Percentiles rank a stretch among this genome's conserved stretches.
phyloP scores from a whole-genome alignment of 164 flowering plant genomes.

The Aristolochia fimbriata region DNA sequence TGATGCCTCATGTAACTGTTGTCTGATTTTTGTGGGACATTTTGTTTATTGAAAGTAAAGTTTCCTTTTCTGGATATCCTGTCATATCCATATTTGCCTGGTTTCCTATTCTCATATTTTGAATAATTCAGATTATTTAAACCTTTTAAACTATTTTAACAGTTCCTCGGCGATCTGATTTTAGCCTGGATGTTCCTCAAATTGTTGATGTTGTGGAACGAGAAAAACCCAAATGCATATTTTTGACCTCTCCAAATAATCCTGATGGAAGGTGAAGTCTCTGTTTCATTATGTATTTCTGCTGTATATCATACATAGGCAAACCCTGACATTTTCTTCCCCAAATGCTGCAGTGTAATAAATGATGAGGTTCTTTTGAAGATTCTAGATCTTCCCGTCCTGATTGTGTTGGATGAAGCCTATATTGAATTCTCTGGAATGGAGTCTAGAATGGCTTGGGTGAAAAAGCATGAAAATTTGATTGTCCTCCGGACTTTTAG shows the following conservation, averaged over 20 bases:
- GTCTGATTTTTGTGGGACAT: too few species aligned
- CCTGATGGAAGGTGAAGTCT: slow-evolving; percentile 91
- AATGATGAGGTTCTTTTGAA: slow-evolving; percentile 62
- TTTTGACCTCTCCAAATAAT: slow-evolving; percentile 95
- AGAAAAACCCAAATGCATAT: slow-evolving; percentile 94
- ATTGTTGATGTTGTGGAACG: slow-evolving; percentile 52
- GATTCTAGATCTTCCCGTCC: slow-evolving; percentile 72
- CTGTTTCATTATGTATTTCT: not conserved
- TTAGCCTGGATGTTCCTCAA: slow-evolving; percentile 65
- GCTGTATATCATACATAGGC: not conserved
- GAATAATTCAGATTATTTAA: not conserved
- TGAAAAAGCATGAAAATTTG: slow-evolving; percentile 79
- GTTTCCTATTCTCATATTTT: too few species aligned
- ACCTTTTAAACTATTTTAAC: slow-evolving; percentile 10
- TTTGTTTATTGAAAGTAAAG: too few species aligned
- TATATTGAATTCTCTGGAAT: slow-evolving; percentile 88
- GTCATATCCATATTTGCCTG: too few species aligned
- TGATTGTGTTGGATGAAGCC: slow-evolving; percentile 97
- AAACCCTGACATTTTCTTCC: not conserved
- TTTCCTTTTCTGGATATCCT: too few species aligned
- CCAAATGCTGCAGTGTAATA: slow-evolving; percentile 48
- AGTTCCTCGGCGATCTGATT: slow-evolving; percentile 85
- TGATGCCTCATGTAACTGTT: too few species aligned
- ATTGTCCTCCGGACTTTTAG: slow-evolving; percentile 97
- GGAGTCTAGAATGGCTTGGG: slow-evolving; percentile 87